phyloP scores from a whole-genome alignment of 176 grass and related monocot genomes.

The Pharus latifolius region DNA sequence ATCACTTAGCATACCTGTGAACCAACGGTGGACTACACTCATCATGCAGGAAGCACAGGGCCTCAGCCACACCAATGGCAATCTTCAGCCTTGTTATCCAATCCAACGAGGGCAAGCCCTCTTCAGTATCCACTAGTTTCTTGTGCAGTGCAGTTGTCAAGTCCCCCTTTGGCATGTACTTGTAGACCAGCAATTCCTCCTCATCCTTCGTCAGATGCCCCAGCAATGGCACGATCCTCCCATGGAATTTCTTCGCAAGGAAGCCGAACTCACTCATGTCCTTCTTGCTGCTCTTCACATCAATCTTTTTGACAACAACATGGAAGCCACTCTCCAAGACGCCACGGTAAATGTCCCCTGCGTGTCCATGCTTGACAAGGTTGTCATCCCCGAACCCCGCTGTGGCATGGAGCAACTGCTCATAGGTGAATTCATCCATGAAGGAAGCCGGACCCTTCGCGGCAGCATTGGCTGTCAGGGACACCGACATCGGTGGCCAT shows the following conservation, averaged over 20 bases:
- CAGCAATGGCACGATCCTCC: conserved; percentile 55
- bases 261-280: conserved; percentile 41
- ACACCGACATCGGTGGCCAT: conserved; percentile 19
- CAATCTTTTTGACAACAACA: conserved; percentile 60
- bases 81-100: conserved; percentile 98
- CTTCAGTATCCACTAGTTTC: conserved; percentile 25
- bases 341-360: conserved; percentile 61
- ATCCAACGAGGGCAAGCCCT: conserved; percentile 58
- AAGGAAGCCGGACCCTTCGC: conserved; percentile 3
- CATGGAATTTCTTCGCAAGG: conserved; percentile 35
- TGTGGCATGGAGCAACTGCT: conserved; percentile 50
- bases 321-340: conserved; percentile 48
- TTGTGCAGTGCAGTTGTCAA: conserved; percentile 60
- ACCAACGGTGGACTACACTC: conserved; percentile 70
- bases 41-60: conserved; percentile 82
- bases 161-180: conserved; percentile 69
- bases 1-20: conserved; percentile 48
- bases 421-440: conserved; percentile 51
- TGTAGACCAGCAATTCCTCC: conserved; percentile 61
- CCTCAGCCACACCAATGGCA: conserved; percentile 66
- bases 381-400: conserved; percentile 46
- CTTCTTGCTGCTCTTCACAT: conserved; percentile 32
- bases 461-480: conserved; percentile 10
- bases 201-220: conserved; percentile 49
- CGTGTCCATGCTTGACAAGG: conserved; percentile 62